Evolutionary conservation across 768 basidiomycete species (phyloP), one percentile per base, ranked within the genome.

Genomic region (Lactarius trivialis): DNA sequence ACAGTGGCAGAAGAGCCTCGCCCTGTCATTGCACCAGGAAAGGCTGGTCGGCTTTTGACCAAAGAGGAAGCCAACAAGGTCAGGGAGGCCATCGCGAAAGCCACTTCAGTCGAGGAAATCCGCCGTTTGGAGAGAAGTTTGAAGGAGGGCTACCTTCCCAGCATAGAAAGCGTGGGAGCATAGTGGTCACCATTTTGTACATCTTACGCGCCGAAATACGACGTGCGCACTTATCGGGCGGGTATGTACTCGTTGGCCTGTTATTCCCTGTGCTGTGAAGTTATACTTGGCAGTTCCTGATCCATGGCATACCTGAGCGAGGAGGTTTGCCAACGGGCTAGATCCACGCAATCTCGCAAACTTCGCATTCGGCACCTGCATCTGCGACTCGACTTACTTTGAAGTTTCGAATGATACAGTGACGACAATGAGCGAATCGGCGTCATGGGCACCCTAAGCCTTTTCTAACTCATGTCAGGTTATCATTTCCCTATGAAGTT

Each of bases 31-130:
- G 70, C 76, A 28, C 70, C 80, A 58, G 84, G 81, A 34, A 91
- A 87, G 71, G 89, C 91, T 1, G 93, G 93, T 17, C 82, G 93
- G 55, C 74, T 96, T 63, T 88, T 96, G 85, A 92, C 91, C 30
- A 91, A 90, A 71, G 92, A 94, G 72, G 93, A 96, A 69, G 89
- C 87, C 70, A 89, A 91, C 68, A 85, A 84, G 65, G 90, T 96
- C 65, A 88, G 85, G 72, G 84, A 85, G 34, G 93, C 93, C 19
- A 94, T 96, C 67, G 88, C 89, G 65, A 87, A 85, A 65, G 93
- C 93, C n/a, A 90, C 87, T 36, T 93, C 90, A 53, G 83, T 92
- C 67, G 93, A 96, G 71, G 93, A 96, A 75, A 86, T 95, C 69
- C 82, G 88, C 73, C 82, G 83, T 70, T 72, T 94, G 67, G 91